Evolutionary conservation across 2,329 filamentous ascomycete genomes (phyloP), one percentile per base, ranked within the genome.

Genomic region (Nemania sp.): DNA sequence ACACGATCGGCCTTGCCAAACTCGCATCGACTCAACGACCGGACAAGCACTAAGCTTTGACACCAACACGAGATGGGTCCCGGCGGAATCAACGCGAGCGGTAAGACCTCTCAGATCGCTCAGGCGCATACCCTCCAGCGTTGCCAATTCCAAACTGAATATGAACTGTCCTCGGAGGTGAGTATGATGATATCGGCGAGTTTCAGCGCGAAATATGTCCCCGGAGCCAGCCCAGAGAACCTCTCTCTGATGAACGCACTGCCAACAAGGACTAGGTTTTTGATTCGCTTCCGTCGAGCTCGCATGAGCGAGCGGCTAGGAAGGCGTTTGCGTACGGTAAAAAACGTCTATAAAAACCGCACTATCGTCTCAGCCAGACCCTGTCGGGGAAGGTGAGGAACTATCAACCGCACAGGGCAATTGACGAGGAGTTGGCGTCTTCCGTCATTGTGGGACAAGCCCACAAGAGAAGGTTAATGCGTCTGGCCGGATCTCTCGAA

Each of bases 281-380:
- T 96, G 88, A 57, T 88, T 92, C 87, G 89, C 86, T 88, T 85
- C 84, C 84, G 67, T 66, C 69, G 63, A 59, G 66, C 65, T 63
- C 58, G 40, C 49, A 64, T 49, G 64, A 68, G 69, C 49, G 64
- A 68, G 69, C 67, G 66, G 69, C 66, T 69, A 73, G 82, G 83
- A 86, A 84, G 87, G 88, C 85, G 73, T 77, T 75, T 68, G 68
- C 77, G 79, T 86, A 81, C 90, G 90, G 82, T 88, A 90, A 96
- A 97, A 96, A 84, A 92, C 90, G 86, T 95, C 90, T 81, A 79
- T 80, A 96, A 97, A 97, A 96, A 84, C 84, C 90, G 90, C 83
- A 77, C 77, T 82, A 42, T 82, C 81, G 68, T 85, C 82, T 81
- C 77, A 61, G 51, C 59, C 51, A 56, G 52, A 54, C 49, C 64